Evolutionary conservation across 2,329 filamentous ascomycete species (phyloP).

Genomic region (Zymoseptoria brevis): DNA sequence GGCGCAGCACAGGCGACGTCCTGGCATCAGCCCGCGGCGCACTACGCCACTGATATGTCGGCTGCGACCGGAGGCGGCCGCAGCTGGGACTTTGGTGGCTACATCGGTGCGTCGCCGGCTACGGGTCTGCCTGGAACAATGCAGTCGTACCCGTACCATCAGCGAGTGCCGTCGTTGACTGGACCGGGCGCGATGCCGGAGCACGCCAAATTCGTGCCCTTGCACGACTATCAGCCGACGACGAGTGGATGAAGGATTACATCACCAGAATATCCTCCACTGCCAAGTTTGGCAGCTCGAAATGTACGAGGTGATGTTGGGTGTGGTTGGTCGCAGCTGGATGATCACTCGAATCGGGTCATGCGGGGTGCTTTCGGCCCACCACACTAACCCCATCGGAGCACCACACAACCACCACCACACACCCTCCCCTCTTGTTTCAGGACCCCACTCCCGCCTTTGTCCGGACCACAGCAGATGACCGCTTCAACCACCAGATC

Average conservation of each 20-base stretch:
- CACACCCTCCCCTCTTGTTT: constrained; percentile 7
- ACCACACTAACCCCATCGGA: constrained; percentile 7
- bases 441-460: constrained; percentile 13
- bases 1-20: constrained; percentile 23
- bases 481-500: constrained; percentile 12
- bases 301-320: not conserved
- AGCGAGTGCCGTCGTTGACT: constrained; percentile 24
- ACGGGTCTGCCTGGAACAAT: constrained; percentile 26
- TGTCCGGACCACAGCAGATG: constrained; percentile 16
- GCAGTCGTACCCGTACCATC: constrained; percentile 23
- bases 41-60: constrained; percentile 27
- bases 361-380: not conserved
- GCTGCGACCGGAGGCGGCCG: constrained; percentile 20
- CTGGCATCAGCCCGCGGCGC: constrained; percentile 27
- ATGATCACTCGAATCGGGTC: constrained; percentile 2
- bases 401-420: constrained; percentile 15
- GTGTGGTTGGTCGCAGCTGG: not conserved
- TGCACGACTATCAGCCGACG: constrained; percentile 29
- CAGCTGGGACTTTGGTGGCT: constrained; percentile 25
- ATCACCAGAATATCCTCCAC: constrained; percentile 10
- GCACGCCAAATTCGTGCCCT: constrained; percentile 27
- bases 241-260: constrained; percentile 17
- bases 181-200: constrained; percentile 20
- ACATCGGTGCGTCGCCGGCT: constrained; percentile 22
- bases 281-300: constrained; percentile 6